Percentiles rank a stretch among this genome's conserved stretches.
Conservation (phyloP, 176 grass and related monocot species). For the Musa itinerans region DNA sequence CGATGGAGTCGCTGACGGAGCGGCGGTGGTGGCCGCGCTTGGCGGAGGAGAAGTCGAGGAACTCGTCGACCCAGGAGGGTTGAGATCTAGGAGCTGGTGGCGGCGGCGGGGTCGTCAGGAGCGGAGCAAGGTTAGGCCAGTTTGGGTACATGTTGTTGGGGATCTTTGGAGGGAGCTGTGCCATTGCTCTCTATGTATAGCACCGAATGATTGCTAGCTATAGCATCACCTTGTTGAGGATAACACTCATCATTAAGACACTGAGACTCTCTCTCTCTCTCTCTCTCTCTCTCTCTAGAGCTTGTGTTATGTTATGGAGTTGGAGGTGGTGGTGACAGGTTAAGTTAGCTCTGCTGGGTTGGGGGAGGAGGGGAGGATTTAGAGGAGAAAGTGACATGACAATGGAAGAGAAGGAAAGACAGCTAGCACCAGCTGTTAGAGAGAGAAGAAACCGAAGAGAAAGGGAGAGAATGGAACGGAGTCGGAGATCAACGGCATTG, state of each 20-base stretch:
- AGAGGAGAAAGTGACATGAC: background rate
- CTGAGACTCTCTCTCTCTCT: background rate
- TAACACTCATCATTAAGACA: too few relatives aligned
- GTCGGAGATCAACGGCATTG: background rate
- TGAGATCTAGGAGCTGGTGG: background rate
- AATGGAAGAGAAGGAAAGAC: background rate
- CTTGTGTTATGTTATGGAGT: background rate
- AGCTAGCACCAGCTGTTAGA: background rate
- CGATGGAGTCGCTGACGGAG: constrained; percentile 13
- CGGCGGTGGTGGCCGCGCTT: constrained; percentile 15
- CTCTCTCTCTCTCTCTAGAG: background rate
- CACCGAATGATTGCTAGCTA: too few relatives aligned
- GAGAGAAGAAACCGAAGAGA: background rate
- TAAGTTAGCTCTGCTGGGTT: background rate
- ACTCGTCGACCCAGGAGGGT: constrained; percentile 16
- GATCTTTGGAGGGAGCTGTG: constrained; percentile 14
- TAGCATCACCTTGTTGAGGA: too few relatives aligned
- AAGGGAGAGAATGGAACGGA: background rate
- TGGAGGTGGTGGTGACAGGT: background rate
- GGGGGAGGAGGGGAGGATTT: background rate
- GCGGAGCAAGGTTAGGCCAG: background rate
- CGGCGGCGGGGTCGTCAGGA: background rate
- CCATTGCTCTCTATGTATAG: background rate
- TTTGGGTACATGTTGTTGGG: background rate
- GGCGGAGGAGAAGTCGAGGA: constrained; percentile 26